phyloP scores from a whole-genome alignment of 2,329 filamentous ascomycete genomes.

The Cyanodermella asteris region DNA sequence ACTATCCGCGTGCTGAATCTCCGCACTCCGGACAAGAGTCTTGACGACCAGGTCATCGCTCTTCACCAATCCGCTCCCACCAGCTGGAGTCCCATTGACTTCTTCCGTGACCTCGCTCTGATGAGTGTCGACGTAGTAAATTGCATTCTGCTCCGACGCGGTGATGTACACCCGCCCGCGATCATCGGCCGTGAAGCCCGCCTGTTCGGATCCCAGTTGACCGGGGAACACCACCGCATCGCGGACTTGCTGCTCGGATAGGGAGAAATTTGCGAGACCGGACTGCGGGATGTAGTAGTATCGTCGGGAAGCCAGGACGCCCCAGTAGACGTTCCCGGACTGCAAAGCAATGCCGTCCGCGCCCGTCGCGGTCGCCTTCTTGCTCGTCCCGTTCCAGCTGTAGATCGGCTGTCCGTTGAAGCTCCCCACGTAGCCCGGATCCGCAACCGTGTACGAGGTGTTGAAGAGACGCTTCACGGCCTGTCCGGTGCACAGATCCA shows the following conservation, averaged over 20 bases:
- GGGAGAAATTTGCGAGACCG: slow-evolving; percentile 12
- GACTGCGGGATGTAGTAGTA: slow-evolving; percentile 20
- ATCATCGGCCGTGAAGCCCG: slow-evolving; percentile 21
- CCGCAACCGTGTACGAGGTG: slow-evolving; percentile 17
- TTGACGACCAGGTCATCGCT: slow-evolving; percentile 19
- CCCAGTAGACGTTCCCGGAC: slow-evolving; percentile 21
- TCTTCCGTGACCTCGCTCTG: slow-evolving; percentile 14
- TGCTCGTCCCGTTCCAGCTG: slow-evolving; percentile 16
- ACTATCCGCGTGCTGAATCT: slow-evolving; percentile 22
- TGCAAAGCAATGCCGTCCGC: slow-evolving; percentile 19
- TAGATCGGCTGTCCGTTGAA: slow-evolving; percentile 16
- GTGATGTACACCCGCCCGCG: slow-evolving; percentile 19
- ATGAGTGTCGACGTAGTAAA: slow-evolving; percentile 21
- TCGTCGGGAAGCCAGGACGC: slow-evolving; percentile 18
- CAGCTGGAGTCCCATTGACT: slow-evolving; percentile 15
- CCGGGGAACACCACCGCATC: slow-evolving; percentile 18
- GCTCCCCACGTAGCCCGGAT: slow-evolving; percentile 18
- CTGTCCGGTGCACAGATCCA: slow-evolving; percentile 17
- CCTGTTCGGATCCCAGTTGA: slow-evolving; percentile 19
- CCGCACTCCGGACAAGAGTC: slow-evolving; percentile 17
- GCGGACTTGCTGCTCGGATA: slow-evolving; percentile 16
- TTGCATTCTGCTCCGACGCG: slow-evolving; percentile 22
- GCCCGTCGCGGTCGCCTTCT: slow-evolving; percentile 12
- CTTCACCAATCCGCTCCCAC: slow-evolving; percentile 14
- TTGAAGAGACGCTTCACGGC: slow-evolving; percentile 17